Percentiles rank a stretch among this genome's conserved stretches.
phyloP scores from a whole-genome alignment of 2,329 filamentous ascomycete genomes.

The Apiospora arundinis region DNA sequence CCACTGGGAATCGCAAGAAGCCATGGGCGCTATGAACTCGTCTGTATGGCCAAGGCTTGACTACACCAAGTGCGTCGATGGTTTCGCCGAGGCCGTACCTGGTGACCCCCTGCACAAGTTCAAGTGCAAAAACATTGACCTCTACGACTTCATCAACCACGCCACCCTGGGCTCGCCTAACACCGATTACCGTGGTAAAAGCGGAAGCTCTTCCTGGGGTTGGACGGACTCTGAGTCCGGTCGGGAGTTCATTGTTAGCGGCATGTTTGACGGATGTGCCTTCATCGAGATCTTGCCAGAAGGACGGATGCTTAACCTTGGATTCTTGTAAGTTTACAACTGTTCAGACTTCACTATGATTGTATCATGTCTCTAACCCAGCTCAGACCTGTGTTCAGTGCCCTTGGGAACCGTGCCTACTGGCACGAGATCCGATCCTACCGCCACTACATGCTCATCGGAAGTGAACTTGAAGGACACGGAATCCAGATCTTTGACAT shows the following conservation, averaged over 20 bases:
- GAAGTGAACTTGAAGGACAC: conserved; percentile 53
- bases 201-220: conserved; percentile 51
- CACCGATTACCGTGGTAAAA: conserved; percentile 8
- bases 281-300: conserved; percentile 54
- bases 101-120: conserved; percentile 56
- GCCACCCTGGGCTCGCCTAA: conserved; percentile 50
- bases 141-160: conserved; percentile 51
- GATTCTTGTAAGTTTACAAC: conserved; percentile 40
- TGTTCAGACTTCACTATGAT: conserved; percentile 43
- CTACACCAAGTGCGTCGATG: conserved; percentile 45
- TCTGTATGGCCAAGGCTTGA: conserved; percentile 19
- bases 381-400: neutral
- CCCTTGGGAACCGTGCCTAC: neutral
- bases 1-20: conserved; percentile 22
- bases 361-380: conserved; percentile 22
- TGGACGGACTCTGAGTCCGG: conserved; percentile 43
- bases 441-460: conserved; percentile 44
- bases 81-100: conserved; percentile 49
- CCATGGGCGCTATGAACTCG: conserved; percentile 15
- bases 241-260: conserved; percentile 56
- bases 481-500: conserved; percentile 70
- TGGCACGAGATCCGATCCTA: conserved; percentile 51
- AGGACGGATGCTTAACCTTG: conserved; percentile 54
- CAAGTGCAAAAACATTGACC: conserved; percentile 47
- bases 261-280: conserved; percentile 55